Conservation (phyloP, 2,329 filamentous ascomycete species). For the Fusarium dlaminii region DNA sequence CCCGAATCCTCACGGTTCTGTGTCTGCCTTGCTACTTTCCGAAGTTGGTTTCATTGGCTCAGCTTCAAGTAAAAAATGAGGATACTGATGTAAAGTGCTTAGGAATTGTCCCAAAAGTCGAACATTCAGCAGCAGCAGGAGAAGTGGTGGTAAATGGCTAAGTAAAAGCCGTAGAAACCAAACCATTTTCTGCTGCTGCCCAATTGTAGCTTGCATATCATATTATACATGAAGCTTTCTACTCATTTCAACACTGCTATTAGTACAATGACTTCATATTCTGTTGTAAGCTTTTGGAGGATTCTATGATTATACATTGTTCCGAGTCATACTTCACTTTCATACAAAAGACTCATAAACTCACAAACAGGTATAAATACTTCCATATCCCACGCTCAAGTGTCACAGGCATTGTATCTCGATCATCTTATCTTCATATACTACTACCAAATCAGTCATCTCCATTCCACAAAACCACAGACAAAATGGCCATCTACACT, state of each 20-base stretch:
- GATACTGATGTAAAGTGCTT: rapidly evolving
- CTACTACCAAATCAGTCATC: no score
- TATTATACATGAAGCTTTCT: no score
- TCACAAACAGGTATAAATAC: background rate
- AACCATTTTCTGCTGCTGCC: background rate
- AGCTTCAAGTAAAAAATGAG: rapidly evolving
- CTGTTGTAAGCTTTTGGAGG: rapidly evolving
- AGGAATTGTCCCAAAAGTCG: rapidly evolving
- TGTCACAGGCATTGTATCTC: rapidly evolving
- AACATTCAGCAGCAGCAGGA: rapidly evolving
- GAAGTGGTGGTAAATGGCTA: background rate
- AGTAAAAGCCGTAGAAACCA: background rate
- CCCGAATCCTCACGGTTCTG: background rate
- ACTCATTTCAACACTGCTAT: no score
- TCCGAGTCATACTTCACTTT: background rate
- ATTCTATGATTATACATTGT: no score
- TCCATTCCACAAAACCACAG: background rate
- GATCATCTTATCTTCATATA: background rate
- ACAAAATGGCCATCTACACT: background rate
- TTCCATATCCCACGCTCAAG: rapidly evolving
- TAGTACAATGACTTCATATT: background rate
- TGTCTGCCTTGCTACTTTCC: background rate
- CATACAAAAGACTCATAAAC: background rate
- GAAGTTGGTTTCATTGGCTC: rapidly evolving
- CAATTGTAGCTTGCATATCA: background rate